These are phyloP conservation scores for Gamsiella multidivaricata DNA, from an alignment of 192 early-diverging fungal genomes.

Conservation along the genomic window DNA sequence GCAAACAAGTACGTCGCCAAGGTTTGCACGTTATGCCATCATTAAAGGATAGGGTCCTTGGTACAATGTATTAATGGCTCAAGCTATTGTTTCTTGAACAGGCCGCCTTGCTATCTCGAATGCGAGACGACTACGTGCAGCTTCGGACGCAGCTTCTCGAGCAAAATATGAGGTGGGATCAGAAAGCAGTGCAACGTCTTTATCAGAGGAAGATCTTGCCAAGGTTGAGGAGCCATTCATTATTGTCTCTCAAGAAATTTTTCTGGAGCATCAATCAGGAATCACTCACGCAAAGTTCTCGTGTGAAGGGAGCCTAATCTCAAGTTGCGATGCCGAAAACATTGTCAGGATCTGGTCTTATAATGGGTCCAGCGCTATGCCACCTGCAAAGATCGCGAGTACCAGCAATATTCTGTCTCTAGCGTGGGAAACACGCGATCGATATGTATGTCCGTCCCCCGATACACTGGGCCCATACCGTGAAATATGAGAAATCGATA, in stretches of 20 bases:
- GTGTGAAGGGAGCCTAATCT: constrained; percentile 64
- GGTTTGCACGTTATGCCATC: background rate
- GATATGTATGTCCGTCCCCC: constrained; percentile 57
- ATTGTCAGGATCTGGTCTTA: constrained; percentile 61
- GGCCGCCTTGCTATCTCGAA: constrained; percentile 38
- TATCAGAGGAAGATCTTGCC: constrained; percentile 25
- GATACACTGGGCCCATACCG: too few relatives aligned
- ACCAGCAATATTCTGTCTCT: constrained; percentile 40
- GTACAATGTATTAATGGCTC: too few relatives aligned
- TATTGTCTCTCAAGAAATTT: constrained; percentile 62
- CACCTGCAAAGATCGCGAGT: constrained; percentile 43
- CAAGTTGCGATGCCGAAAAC: constrained; percentile 72
- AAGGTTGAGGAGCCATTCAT: constrained; percentile 40
- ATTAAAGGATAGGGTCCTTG: too few relatives aligned
- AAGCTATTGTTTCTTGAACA: background rate
- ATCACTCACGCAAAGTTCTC: constrained; percentile 69
- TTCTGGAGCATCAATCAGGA: constrained; percentile 67
- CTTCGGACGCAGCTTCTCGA: constrained; percentile 43
- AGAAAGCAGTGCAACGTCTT: constrained; percentile 24
- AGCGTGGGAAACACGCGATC: constrained; percentile 46
- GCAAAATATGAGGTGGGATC: constrained; percentile 37
- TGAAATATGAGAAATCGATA: background rate
- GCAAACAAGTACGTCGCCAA: constrained; percentile 38
- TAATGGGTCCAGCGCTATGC: constrained; percentile 45
- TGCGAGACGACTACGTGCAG: constrained; percentile 33